These are phyloP conservation scores for Cubamyces lactineus DNA, from an alignment of 768 basidiomycete species.

Conservation along the genomic window DNA sequence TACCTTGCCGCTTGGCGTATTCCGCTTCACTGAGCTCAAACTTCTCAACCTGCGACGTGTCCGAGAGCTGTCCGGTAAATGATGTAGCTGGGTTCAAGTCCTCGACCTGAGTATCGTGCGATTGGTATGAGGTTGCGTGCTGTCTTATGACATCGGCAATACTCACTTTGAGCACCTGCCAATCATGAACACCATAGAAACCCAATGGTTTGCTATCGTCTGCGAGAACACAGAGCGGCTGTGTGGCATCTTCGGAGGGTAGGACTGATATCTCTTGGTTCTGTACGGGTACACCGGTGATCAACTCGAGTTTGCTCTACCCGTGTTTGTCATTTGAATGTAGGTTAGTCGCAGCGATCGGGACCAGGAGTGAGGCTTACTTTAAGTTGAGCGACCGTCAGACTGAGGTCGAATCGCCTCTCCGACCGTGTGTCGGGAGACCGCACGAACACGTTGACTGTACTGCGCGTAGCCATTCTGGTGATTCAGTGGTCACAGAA, in stretches of 20 bases:
- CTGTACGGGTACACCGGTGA: slow-evolving; percentile 85
- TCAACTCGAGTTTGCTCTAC: slow-evolving; percentile 71
- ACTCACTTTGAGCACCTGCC: slow-evolving; percentile 80
- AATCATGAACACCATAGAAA: slow-evolving; percentile 73
- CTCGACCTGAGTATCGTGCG: slow-evolving; percentile 50
- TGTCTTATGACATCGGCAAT: neutral
- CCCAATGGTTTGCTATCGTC: slow-evolving; percentile 73
- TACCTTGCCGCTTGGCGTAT: slow-evolving; percentile 82
- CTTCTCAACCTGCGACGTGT: slow-evolving; percentile 87
- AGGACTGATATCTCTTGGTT: slow-evolving; percentile 73
- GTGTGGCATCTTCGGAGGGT: slow-evolving; percentile 55
- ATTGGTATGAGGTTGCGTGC: neutral
- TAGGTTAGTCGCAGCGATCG: neutral
- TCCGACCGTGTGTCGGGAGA: slow-evolving; percentile 93
- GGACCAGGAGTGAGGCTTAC: slow-evolving; percentile 41
- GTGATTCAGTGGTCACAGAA: neutral
- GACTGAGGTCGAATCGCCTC: slow-evolving; percentile 75
- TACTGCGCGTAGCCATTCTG: slow-evolving; percentile 42
- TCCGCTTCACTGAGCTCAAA: slow-evolving; percentile 85
- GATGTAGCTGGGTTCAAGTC: slow-evolving; percentile 78
- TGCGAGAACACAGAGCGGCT: slow-evolving; percentile 55
- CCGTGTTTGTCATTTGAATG: neutral
- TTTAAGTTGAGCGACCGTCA: slow-evolving; percentile 82
- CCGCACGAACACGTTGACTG: slow-evolving; percentile 72
- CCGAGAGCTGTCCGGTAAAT: slow-evolving; percentile 83